A percentile compares a stretch with the other conserved stretches of the same genome.
Evolutionary conservation across 2,329 filamentous ascomycete species (phyloP).

Genomic region (Grosmannia clavigera): DNA sequence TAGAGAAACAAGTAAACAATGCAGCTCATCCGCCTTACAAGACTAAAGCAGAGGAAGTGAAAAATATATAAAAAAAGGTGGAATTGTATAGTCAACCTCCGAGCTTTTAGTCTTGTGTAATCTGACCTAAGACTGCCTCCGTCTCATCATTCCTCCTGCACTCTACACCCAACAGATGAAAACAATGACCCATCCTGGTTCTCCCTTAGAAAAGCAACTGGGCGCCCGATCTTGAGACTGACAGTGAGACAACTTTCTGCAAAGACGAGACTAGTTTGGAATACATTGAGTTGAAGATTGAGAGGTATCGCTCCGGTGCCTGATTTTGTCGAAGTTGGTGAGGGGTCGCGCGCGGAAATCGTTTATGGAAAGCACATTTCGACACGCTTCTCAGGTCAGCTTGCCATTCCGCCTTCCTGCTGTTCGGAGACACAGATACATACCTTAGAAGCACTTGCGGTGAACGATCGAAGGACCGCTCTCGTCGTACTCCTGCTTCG

Average conservation of each 20-base stretch:
- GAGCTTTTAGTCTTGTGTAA: slow-evolving; percentile 10
- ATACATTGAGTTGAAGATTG: slow-evolving; percentile 31
- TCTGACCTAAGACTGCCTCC: slow-evolving; percentile 4
- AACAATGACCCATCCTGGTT: slow-evolving; percentile 1
- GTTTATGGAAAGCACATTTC: not conserved
- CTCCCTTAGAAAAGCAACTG: slow-evolving; percentile 25
- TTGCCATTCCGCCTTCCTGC: not conserved
- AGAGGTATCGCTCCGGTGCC: slow-evolving; percentile 28
- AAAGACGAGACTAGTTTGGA: slow-evolving; percentile 41
- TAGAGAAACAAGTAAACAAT: slow-evolving; percentile 1
- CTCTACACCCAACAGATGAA: slow-evolving; percentile 1
- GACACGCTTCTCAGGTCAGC: not conserved
- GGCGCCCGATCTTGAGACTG: slow-evolving; percentile 39
- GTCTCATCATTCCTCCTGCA: not conserved
- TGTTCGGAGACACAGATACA: slow-evolving; percentile 2
- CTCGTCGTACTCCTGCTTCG: slow-evolving; percentile 99
- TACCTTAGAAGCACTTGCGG: slow-evolving; percentile 99
- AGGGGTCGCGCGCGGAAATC: slow-evolving; percentile 17
- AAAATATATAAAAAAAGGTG: slow-evolving; percentile 31
- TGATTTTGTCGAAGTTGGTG: slow-evolving; percentile 30
- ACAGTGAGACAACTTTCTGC: slow-evolving; percentile 36
- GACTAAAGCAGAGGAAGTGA: slow-evolving; percentile 14
- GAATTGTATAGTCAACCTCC: slow-evolving; percentile 46
- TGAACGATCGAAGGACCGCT: slow-evolving; percentile 98
- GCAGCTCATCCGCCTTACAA: slow-evolving; percentile 15